Evolutionary conservation across 306 rosid genomes (phyloP).

Genomic region (Cucurbita moschata): DNA sequence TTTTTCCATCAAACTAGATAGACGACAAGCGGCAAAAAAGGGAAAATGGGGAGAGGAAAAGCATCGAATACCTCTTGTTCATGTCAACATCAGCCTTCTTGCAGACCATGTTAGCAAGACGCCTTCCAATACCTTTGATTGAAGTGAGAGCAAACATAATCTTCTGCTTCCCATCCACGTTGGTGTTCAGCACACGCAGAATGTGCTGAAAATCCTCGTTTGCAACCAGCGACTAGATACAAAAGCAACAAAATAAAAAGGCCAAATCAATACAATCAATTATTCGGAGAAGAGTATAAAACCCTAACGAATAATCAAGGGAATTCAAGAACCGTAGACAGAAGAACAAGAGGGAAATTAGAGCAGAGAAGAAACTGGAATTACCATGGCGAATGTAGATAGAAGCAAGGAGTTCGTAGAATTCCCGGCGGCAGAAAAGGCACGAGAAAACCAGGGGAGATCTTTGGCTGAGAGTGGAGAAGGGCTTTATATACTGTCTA

Average conservation of each 20-base stretch:
- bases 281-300: neutral
- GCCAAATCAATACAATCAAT: neutral
- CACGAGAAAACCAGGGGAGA: neutral
- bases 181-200: constrained; percentile 12
- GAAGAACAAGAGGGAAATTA: neutral
- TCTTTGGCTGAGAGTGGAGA: too few species aligned
- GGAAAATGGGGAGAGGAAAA: neutral
- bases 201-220: constrained; percentile 15
- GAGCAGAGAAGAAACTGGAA: neutral
- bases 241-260: neutral
- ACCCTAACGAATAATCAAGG: neutral
- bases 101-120: constrained; percentile 13
- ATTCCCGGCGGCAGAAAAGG: neutral
- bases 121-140: constrained; percentile 17
- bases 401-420: neutral
- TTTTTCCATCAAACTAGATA: neutral
- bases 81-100: constrained; percentile 18
- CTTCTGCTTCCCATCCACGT: constrained; percentile 18
- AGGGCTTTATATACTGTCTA: neutral
- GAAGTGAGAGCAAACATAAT: constrained; percentile 16
- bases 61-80: constrained; percentile 11
- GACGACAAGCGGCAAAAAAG: neutral
- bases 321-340: neutral
- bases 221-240: constrained; percentile 11
- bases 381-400: neutral